Conservation (phyloP, 371 early-diverging fungal species). For the Mortierella sp. region DNA sequence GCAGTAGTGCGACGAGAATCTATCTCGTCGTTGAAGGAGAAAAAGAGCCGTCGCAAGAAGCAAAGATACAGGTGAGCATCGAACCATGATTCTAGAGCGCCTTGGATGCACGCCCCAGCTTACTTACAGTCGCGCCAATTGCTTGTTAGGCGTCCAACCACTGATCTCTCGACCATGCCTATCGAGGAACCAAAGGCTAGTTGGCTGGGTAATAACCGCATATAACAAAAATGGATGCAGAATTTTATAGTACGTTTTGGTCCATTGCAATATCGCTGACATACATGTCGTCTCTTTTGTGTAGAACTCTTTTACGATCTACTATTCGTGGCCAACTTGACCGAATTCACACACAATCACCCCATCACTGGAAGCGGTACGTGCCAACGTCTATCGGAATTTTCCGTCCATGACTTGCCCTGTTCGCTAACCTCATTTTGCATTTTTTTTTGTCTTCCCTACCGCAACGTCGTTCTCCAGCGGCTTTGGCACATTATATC, state of each 20-base stretch:
- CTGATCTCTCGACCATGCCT: constrained; percentile 33
- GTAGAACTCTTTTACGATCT: constrained; percentile 70
- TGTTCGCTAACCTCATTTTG: too few relatives aligned
- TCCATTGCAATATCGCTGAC: too few relatives aligned
- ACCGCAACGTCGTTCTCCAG: constrained; percentile 23
- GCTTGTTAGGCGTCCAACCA: constrained; percentile 17
- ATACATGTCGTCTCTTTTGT: neutral
- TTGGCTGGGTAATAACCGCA: constrained; percentile 44
- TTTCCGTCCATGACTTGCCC: too few relatives aligned
- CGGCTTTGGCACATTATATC: constrained; percentile 62
- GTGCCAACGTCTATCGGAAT: neutral
- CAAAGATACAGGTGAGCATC: constrained; percentile 27
- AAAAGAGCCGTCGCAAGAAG: constrained; percentile 32
- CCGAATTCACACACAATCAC: constrained; percentile 68
- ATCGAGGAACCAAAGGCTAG: constrained; percentile 44
- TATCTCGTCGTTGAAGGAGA: constrained; percentile 27
- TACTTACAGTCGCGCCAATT: too few relatives aligned
- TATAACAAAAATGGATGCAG: too few relatives aligned
- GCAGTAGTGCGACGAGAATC: constrained; percentile 60
- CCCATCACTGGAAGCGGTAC: constrained; percentile 63
- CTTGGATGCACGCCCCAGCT: too few relatives aligned
- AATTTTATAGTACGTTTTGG: too few relatives aligned
- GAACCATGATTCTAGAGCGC: neutral
- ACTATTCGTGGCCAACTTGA: constrained; percentile 68
- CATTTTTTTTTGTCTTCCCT: neutral